Percentiles rank a stretch among this genome's conserved stretches.
Conservation (phyloP, 768 basidiomycete species). For the Russula foetens region DNA sequence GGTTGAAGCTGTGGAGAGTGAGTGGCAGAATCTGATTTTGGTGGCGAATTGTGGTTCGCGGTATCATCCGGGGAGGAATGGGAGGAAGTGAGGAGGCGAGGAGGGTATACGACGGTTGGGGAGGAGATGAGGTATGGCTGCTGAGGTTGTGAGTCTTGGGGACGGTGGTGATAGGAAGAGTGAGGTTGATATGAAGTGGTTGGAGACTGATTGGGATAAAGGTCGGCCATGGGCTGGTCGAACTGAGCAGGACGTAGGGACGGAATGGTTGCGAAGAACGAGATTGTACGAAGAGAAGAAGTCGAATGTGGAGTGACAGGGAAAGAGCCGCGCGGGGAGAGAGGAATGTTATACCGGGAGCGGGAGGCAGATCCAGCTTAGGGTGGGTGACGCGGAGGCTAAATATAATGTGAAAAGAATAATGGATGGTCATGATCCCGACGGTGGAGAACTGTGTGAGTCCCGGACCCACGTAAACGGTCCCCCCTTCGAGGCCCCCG, state of each 20-base stretch:
- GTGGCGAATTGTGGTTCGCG: constrained; percentile 14
- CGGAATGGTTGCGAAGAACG: constrained; percentile 26
- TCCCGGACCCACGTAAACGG: constrained; percentile 17
- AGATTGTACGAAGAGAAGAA: constrained; percentile 14
- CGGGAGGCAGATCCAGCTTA: constrained; percentile 24
- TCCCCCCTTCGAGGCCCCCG: constrained; percentile 16
- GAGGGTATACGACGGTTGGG: constrained; percentile 15
- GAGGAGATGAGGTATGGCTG: constrained; percentile 11
- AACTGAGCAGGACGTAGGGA: constrained; percentile 35
- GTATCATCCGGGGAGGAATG: constrained; percentile 19
- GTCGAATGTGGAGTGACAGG: constrained; percentile 18
- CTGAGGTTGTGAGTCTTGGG: constrained; percentile 13
- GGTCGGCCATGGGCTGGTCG: constrained; percentile 27
- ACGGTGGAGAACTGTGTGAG: constrained; percentile 32
- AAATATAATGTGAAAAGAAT: constrained; percentile 24
- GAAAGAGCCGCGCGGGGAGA: constrained; percentile 20
- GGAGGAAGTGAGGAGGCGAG: constrained; percentile 15
- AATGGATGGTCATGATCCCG: constrained; percentile 29
- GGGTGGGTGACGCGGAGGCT: constrained; percentile 27
- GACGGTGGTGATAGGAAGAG: constrained; percentile 17
- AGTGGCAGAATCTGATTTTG: constrained; percentile 14
- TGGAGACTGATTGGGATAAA: constrained; percentile 20
- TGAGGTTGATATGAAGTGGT: constrained; percentile 15
- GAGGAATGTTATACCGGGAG: constrained; percentile 23
- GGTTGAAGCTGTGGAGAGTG: constrained; percentile 17